Evolutionary conservation across 805 yeast species (phyloP).

Genomic region (Candida tallmaniae): DNA sequence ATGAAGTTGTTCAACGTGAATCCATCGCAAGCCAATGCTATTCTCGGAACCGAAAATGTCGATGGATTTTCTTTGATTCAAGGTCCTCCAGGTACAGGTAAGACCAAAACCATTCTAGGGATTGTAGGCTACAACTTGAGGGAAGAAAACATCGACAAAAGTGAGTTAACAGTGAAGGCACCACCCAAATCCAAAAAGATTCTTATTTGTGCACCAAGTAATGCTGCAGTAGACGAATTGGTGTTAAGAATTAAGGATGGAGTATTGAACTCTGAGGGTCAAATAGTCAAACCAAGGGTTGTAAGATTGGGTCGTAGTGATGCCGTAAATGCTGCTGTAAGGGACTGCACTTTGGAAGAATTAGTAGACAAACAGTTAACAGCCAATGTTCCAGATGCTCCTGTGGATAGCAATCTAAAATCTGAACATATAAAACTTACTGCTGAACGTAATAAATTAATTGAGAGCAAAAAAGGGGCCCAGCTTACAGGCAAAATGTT

Average conservation of each 20-base stretch:
- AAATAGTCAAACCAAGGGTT: constrained; percentile 53
- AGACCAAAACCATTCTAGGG: constrained; percentile 93
- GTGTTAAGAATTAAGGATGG: constrained; percentile 79
- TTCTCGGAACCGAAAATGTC: constrained; percentile 61
- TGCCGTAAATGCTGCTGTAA: constrained; percentile 76
- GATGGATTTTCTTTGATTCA: constrained; percentile 88
- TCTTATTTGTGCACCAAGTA: constrained; percentile 94
- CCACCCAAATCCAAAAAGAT: constrained; percentile 38
- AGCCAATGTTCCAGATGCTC: constrained; percentile 20
- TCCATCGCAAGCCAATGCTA: constrained; percentile 87
- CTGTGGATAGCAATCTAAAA: constrained; percentile 33
- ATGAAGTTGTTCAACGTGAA: constrained; percentile 59
- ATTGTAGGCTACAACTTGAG: constrained; percentile 72
- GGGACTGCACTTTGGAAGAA: constrained; percentile 81
- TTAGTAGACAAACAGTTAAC: constrained; percentile 62
- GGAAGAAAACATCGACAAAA: constrained; percentile 5
- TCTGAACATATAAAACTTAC: constrained; percentile 50
- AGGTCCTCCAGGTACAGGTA: constrained; percentile 99
- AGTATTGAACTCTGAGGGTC: constrained; percentile 53
- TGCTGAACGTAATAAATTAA: constrained; percentile 51
- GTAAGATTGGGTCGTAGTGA: constrained; percentile 90
- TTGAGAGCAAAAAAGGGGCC: constrained; percentile 10
- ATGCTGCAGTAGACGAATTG: constrained; percentile 97
- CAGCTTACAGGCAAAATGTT: constrained; percentile 37
- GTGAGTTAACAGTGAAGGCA: constrained; percentile 13